Conservation (phyloP, 192 early-diverging fungal species). For the Chytriomyces sp. region DNA sequence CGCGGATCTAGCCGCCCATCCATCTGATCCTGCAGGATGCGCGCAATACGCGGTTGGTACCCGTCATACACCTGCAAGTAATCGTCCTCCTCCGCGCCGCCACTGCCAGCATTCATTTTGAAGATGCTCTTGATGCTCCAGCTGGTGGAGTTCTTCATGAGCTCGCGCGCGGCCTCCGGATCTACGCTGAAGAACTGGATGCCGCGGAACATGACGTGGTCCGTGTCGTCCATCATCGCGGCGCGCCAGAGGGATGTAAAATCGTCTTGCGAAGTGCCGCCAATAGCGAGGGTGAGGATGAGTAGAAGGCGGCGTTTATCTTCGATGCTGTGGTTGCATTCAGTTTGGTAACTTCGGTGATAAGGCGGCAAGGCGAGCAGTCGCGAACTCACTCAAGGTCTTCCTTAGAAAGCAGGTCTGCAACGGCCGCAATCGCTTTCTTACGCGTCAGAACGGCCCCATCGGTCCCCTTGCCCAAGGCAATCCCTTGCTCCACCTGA, state of each 20-base stretch:
- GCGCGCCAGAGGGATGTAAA: background rate
- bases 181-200: conserved; percentile 18
- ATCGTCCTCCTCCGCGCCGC: background rate
- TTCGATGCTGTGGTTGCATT: background rate
- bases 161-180: background rate
- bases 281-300: conserved; percentile 6
- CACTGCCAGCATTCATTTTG: background rate
- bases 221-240: background rate
- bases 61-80: background rate
- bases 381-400: no score
- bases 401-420: no score
- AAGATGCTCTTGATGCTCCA: background rate
- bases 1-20: background rate
- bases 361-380: no score
- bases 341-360: no score
- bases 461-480: background rate
- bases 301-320: conserved; percentile 22
- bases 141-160: background rate
- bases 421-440: background rate
- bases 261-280: background rate
- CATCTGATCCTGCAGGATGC: conserved; percentile 8
- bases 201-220: background rate
- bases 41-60: conserved; percentile 19
- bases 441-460: background rate
- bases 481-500: conserved; percentile 17